A percentile compares a stretch with the other conserved stretches of the same genome.
These are phyloP conservation scores for Coleophoma crateriformis DNA, from an alignment of 2,329 filamentous ascomycete species.

Conservation along the genomic window DNA sequence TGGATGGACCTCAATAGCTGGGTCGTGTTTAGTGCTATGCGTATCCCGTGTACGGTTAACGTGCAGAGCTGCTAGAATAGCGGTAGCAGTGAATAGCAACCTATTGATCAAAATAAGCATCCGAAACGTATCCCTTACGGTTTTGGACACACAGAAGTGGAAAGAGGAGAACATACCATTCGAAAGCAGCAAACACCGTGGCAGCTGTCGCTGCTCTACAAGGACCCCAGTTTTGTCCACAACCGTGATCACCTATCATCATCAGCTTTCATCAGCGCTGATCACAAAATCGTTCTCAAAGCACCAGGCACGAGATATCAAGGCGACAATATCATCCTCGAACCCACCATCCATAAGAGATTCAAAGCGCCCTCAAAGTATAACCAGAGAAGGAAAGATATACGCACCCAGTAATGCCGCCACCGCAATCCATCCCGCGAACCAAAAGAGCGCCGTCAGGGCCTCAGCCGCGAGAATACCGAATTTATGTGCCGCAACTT, in stretches of 20 bases:
- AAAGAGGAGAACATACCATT: conserved; percentile 31
- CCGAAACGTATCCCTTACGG: too few species aligned
- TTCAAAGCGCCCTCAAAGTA: too few species aligned
- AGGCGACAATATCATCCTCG: too few species aligned
- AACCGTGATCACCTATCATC: conserved; percentile 32
- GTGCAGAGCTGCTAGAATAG: conserved; percentile 40
- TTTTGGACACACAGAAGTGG: neutral
- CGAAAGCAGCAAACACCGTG: conserved; percentile 39
- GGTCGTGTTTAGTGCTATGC: conserved; percentile 10
- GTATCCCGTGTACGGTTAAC: conserved; percentile 31
- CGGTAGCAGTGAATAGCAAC: conserved; percentile 45
- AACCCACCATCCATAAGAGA: neutral
- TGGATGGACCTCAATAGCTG: conserved; percentile 12
- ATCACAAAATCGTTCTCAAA: too few species aligned
- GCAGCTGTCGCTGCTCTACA: conserved; percentile 28
- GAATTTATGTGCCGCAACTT: conserved; percentile 55
- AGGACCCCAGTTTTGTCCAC: conserved; percentile 37
- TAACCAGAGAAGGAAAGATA: neutral
- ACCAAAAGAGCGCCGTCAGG: conserved; percentile 83
- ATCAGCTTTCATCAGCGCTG: too few species aligned
- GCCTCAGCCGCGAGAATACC: conserved; percentile 63
- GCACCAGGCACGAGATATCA: too few species aligned
- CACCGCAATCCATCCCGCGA: conserved; percentile 75
- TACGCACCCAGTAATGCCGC: conserved; percentile 52
- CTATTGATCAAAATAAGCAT: conserved; percentile 23